A percentile compares a stretch with the other conserved stretches of the same genome.
phyloP scores from a whole-genome alignment of 352 stramenopile genomes.

The Phytophthora pisi region DNA sequence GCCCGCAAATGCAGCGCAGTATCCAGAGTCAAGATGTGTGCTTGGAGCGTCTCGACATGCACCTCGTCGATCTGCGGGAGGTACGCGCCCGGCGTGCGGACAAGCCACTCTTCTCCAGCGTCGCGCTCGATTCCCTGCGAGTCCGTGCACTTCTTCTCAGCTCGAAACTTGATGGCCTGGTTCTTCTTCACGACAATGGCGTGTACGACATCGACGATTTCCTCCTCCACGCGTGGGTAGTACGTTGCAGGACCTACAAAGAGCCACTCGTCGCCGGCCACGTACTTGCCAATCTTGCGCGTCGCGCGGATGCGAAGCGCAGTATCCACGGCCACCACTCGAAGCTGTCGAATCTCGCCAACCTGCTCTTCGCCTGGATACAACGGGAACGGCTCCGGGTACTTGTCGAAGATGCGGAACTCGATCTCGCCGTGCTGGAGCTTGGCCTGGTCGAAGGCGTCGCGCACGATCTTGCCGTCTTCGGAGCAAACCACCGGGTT shows the following conservation, averaged over 20 bases:
- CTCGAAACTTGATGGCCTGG: slow-evolving; percentile 80
- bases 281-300: slow-evolving; percentile 59
- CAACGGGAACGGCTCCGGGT: slow-evolving; percentile 78
- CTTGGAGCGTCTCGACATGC: slow-evolving; percentile 61
- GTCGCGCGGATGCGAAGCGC: slow-evolving; percentile 70
- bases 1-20: slow-evolving; percentile 70
- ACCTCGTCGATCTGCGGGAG: slow-evolving; percentile 80
- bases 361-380: slow-evolving; percentile 74
- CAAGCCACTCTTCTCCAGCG: slow-evolving; percentile 81
- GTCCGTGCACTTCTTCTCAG: slow-evolving; percentile 83
- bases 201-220: slow-evolving; percentile 56
- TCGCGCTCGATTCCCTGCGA: slow-evolving; percentile 62
- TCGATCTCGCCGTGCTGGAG: slow-evolving; percentile 80
- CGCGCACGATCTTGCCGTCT: slow-evolving; percentile 57
- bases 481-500: slow-evolving; percentile 65
- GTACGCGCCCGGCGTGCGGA: slow-evolving; percentile 73
- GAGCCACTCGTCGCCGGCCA: slow-evolving; percentile 77
- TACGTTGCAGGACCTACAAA: slow-evolving; percentile 78
- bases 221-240: slow-evolving; percentile 74
- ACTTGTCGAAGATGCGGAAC: slow-evolving; percentile 77
- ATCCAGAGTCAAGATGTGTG: slow-evolving; percentile 71
- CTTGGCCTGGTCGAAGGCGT: slow-evolving; percentile 79
- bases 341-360: slow-evolving; percentile 58
- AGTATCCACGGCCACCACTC: slow-evolving; percentile 61
- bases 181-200: slow-evolving; percentile 83